Conservation (phyloP, 257 asterid species). For the Salvia rosmarinus region DNA sequence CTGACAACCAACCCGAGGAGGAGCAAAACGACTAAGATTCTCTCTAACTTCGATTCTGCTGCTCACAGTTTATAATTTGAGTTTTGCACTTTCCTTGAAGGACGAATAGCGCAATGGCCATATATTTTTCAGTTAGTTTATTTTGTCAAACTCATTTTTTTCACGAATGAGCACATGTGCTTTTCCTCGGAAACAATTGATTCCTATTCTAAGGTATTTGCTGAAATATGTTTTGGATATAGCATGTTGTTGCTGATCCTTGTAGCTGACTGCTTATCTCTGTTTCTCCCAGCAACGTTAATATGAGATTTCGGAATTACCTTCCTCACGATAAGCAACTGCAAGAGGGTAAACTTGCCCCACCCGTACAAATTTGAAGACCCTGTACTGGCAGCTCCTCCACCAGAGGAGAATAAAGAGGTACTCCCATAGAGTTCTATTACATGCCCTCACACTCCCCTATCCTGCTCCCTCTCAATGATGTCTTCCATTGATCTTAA, state of each 20-base stretch:
- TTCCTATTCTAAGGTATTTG: neutral
- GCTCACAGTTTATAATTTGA: neutral
- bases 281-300: constrained; percentile 54
- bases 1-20: constrained; percentile 23
- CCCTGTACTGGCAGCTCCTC: constrained; percentile 65
- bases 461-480: neutral
- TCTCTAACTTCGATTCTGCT: neutral
- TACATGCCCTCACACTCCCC: neutral
- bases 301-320: constrained; percentile 91
- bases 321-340: constrained; percentile 96
- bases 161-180: neutral
- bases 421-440: constrained; percentile 38
- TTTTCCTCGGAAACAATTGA: neutral
- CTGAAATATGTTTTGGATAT: neutral
- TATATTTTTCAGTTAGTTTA: neutral
- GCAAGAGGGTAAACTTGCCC: constrained; percentile 90
- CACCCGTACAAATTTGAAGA: constrained; percentile 87
- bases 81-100: too few relatives aligned
- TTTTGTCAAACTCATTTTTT: neutral
- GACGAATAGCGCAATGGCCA: too few relatives aligned
- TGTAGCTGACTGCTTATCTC: neutral
- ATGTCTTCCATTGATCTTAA: neutral
- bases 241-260: constrained; percentile 11
- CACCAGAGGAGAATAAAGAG: constrained; percentile 79
- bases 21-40: constrained; percentile 45